Evolutionary conservation across 139 green algal species (phyloP), one percentile per base, ranked within the genome.

Genomic region (Chlorella ohadii): DNA sequence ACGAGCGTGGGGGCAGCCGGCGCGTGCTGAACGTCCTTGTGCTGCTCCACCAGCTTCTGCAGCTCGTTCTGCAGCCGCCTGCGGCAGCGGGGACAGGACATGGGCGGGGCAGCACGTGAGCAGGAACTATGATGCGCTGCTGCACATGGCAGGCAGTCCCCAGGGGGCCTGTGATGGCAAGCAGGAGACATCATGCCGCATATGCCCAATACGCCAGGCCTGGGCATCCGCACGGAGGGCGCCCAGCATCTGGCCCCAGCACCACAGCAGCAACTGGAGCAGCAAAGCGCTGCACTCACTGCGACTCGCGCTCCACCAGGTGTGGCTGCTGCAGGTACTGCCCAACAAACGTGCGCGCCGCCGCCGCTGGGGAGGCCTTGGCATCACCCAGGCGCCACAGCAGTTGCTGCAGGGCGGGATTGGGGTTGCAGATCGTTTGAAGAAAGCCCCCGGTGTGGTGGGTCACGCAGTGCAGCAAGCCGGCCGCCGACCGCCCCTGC

Each of bases 351-450:
- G 76, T 56, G 13, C 59, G 56, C 0, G 59, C 76, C 36, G 56
- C 76, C 17, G 64, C 38, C 1, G 57, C 76, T 4, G 76, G 76
- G 7, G 28, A 19, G 36, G 41, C 57, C 11, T 63, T 71, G 59
- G 23, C 71, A 36, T 72, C 76, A 0, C 76, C 76, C 25, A 82
- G 59, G 36, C 57, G 57, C 76, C 76, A 82, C 57, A 82, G 76
- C 36, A 82, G 28, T 82, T 82, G 76, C 76, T 82, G 76, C 76
- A 71, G 59, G 39, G 27, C 27, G 15, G 1, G 2, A 13, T 9
- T 22, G 9, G 44, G 44, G 44, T 6, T 51, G 44, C n/a, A n/a
- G n/a, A n/a, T n/a, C n/a, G n/a, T n/a, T n/a, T n/a, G n/a, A n/a
- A n/a, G n/a, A n/a, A n/a, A n/a, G n/a, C n/a, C n/a, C n/a, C n/a